Evolutionary conservation across 2,329 filamentous ascomycete species (phyloP).

Genomic region (Phialophora chinensis): DNA sequence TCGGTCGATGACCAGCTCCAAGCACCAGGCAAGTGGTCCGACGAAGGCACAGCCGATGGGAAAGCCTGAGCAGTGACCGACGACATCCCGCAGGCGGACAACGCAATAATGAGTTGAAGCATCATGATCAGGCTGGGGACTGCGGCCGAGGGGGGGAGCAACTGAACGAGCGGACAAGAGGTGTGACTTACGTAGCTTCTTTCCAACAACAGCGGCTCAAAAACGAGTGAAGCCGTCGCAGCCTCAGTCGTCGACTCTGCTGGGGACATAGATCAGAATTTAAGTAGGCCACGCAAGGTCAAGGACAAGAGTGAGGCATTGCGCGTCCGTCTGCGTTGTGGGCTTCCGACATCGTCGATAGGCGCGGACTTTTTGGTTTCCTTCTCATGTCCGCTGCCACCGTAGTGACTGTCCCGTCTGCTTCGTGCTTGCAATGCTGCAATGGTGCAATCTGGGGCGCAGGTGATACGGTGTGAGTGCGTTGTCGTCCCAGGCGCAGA

Average conservation of each 20-base stretch:
- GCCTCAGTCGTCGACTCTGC: conserved; percentile 3
- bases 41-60: conserved; percentile 1
- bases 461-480: not conserved
- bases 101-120: conserved; percentile 3
- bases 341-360: not conserved
- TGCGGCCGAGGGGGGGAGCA: not conserved
- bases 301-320: not conserved
- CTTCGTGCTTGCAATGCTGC: not conserved
- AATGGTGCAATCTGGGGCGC: conserved; percentile 6
- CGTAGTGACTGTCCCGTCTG: no score
- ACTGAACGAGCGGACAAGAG: conserved; percentile 13
- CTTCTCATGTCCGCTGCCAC: no score
- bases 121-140: not conserved
- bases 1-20: conserved; percentile 2
- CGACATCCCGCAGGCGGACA: conserved; percentile 10
- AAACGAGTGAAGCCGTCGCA: conserved; percentile 7
- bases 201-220: conserved; percentile 6
- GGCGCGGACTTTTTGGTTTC: not conserved
- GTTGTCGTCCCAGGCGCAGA: no score
- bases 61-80: conserved; percentile 5
- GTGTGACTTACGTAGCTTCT: conserved; percentile 3
- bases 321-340: not conserved
- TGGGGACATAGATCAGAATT: not conserved
- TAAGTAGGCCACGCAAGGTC: not conserved
- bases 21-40: not conserved